These are phyloP conservation scores for Hypoxylon perforatum DNA, from an alignment of 495 filamentous ascomycete species.

Conservation along the genomic window DNA sequence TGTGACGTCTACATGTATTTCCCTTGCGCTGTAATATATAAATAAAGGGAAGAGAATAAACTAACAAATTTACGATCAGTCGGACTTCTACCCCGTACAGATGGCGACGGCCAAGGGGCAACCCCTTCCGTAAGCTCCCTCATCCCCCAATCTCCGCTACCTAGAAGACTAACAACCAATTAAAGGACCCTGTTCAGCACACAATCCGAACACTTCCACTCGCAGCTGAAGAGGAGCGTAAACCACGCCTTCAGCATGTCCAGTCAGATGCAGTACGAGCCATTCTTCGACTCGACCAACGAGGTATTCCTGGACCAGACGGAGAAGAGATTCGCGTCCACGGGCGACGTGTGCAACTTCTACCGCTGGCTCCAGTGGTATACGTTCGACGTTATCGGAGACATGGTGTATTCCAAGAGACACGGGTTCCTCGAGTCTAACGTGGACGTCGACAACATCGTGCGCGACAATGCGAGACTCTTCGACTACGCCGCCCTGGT, in stretches of 20 bases:
- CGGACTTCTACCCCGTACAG: constrained; percentile 46
- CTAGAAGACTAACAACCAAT: too few species aligned
- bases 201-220: constrained; percentile 40
- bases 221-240: constrained; percentile 49
- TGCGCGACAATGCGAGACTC: constrained; percentile 53
- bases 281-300: constrained; percentile 63
- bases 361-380: constrained; percentile 68
- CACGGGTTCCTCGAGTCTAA: constrained; percentile 65
- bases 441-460: constrained; percentile 61
- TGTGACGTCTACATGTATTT: not conserved
- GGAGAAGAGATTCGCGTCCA: constrained; percentile 44
- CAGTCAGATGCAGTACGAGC: constrained; percentile 64
- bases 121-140: too few species aligned
- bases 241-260: constrained; percentile 64
- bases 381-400: constrained; percentile 69
- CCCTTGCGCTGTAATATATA: too few species aligned
- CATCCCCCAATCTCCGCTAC: too few species aligned
- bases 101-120: constrained; percentile 40
- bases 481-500: constrained; percentile 59
- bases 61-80: constrained; percentile 3
- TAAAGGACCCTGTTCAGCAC: constrained; percentile 49
- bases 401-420: constrained; percentile 64
- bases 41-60: not conserved
- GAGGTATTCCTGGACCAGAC: constrained; percentile 61
- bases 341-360: constrained; percentile 53